phyloP scores from a whole-genome alignment of 148 eudicot genomes.

The Camellia japonica region DNA sequence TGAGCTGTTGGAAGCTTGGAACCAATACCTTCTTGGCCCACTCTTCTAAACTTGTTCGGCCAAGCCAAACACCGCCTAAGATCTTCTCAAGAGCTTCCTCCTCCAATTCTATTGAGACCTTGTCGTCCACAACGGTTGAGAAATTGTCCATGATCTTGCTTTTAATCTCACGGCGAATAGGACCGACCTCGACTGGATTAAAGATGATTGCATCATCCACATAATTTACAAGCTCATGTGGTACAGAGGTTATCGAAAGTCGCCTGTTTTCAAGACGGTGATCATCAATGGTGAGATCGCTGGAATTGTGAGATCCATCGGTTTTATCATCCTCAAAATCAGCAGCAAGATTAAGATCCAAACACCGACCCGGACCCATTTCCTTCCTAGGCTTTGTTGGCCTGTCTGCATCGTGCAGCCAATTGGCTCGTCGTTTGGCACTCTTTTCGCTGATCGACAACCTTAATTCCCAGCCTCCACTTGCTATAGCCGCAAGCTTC shows the following conservation, averaged over 20 bases:
- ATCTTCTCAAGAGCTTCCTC: constrained; percentile 71
- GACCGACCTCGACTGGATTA: constrained; percentile 56
- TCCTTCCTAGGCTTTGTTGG: constrained; percentile 55
- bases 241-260: constrained; percentile 47
- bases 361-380: constrained; percentile 31
- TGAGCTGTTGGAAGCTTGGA: constrained; percentile 57
- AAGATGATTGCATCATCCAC: constrained; percentile 65
- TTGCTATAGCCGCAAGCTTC: constrained; percentile 49
- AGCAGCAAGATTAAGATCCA: constrained; percentile 72
- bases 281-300: constrained; percentile 78
- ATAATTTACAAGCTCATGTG: constrained; percentile 45
- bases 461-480: constrained; percentile 72
- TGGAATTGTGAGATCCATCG: constrained; percentile 71
- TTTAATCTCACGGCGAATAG: constrained; percentile 46
- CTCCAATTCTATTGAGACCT: constrained; percentile 45
- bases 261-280: constrained; percentile 32
- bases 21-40: constrained; percentile 58
- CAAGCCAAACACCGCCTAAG: constrained; percentile 72
- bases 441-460: constrained; percentile 48
- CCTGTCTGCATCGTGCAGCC: constrained; percentile 53
- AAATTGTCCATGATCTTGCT: constrained; percentile 46
- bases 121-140: constrained; percentile 41
- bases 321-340: constrained; percentile 55
- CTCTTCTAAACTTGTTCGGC: constrained; percentile 52
- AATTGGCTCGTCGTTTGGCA: constrained; percentile 54